Base-by-base conservation (phyloP, 2,329 filamentous ascomycete species). In the Monosporascus sp. region DNA sequence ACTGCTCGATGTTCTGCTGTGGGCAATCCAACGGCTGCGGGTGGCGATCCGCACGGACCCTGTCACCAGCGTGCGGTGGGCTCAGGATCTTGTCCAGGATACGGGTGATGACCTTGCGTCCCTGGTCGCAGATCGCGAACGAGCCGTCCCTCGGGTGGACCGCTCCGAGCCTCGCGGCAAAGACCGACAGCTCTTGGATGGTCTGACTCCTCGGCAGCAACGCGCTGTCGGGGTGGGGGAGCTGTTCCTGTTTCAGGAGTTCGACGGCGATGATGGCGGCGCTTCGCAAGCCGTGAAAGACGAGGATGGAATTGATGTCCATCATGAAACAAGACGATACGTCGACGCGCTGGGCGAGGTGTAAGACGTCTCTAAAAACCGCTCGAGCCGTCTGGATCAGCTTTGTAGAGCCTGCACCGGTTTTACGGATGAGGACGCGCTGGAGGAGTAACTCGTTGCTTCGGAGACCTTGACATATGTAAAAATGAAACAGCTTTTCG, bases 101-200 rank as follows among this genome's bases (percentile, higher is more conserved):
- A 43, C 63, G 63, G 7, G 64, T 66, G 51, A 71, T 68, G 20
- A 69, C 64, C 56, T 65, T 70, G 17, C 65, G 62, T 0, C 69
- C 69, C 49, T 70, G 67, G 43, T 69, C 64, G 48, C 68, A 70
- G 47, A 69, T 60, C 11, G 58, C 58, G 48, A 63, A 66, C 3
- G 62, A 63, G 37, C 67, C 66, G 24, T 70, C 67, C 1, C 57
- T 54, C 6, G 63, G 66, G 26, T 69, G 64, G 16, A 70, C 60
- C 3, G 65, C 58, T 3, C 63, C 68, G 7, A 71, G 58, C n/a
- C 65, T 52, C 22, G 67, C 62, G 14, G 68, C 69, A 44, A 71
- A 70, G 5, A 71, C 65, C 16, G 69, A 65, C 16, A 71, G 56
- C 49, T 70, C 65, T 54, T 70, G 68, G 20, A 71, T 71, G 5